These are phyloP conservation scores for Schizophyllum commune DNA, from an alignment of 1,284 basidiomycete genomes.

Conservation along the genomic window DNA sequence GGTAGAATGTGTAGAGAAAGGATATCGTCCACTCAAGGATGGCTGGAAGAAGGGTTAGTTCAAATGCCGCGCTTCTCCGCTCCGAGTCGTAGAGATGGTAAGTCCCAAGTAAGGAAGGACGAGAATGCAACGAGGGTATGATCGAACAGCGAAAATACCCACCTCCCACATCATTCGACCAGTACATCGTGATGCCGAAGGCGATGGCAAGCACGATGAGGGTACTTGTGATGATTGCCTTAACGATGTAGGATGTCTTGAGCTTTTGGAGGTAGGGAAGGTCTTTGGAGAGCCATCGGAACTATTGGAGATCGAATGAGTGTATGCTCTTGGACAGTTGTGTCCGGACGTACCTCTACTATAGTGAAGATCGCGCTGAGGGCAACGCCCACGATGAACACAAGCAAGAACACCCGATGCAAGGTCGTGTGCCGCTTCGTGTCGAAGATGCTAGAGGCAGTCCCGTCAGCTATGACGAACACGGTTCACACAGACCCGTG, in stretches of 20 bases:
- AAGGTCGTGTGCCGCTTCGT: conserved; percentile 40
- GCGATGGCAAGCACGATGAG: conserved; percentile 55
- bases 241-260: conserved; percentile 49
- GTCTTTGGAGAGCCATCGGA: conserved; percentile 55
- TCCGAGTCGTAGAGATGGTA: no score
- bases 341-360: conserved; percentile 58
- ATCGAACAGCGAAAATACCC: no score
- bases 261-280: conserved; percentile 40
- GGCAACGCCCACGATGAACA: conserved; percentile 57
- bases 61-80: no score
- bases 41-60: conserved; percentile 25
- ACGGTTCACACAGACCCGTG: background rate
- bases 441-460: conserved; percentile 47
- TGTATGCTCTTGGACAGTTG: no score
- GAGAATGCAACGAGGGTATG: background rate
- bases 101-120: background rate
- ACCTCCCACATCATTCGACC: conserved; percentile 44
- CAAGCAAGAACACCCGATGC: conserved; percentile 54
- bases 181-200: conserved; percentile 47
- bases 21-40: conserved; percentile 67
- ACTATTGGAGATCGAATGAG: no score
- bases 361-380: conserved; percentile 67
- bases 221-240: conserved; percentile 47
- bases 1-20: conserved; percentile 64
- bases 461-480: background rate